Base-by-base conservation (phyloP, 202 grass and related monocot species). In the Musa balbisiana region DNA sequence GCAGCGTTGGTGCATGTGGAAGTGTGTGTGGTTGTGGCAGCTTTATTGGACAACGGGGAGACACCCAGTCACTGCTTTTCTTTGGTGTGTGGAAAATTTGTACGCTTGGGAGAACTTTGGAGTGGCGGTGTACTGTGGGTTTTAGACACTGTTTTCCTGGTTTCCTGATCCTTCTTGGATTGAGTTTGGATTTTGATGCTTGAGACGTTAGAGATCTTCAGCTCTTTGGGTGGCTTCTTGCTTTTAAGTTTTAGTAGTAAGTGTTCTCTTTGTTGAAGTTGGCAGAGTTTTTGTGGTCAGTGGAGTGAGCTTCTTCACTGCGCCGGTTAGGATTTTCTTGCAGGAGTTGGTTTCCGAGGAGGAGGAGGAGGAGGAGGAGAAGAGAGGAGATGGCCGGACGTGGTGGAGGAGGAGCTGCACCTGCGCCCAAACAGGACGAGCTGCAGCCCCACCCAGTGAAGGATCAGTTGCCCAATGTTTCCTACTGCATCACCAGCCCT, bases 401-500 rank as follows among this genome's bases (percentile, higher is more conserved):
- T 50, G 88, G 87, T 4, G 87, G 84, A 2, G 89, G 90, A 14
- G 87, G 87, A 1, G 92, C 74, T 64, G 92, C n/a, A 25, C 76
- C 84, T 66, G 79, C 82, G 23, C 92, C 89, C 69, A 97, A 97
- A 86, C 93, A 91, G 25, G 93, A 97, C 19, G 93, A 97, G 59
- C 79, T 97, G 73, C 78, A 87, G 82, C 93, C 90, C 53, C 93
- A 97, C 81, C 86, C 93, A 1, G 93, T 97, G 69, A 97, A 86
- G 80, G 93, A 97, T 76, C 93, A 97, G 81, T 85, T 97, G 52
- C 84, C 86, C 17, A 80, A 85, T n/a, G 86, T 97, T 67, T 93
- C 93, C 73, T 97, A 91, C 79, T 97, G 93, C 81, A 93, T 97
- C 90, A 97, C 86, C 51, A 97, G 93, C 54, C 93, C 93, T 70